Base-by-base conservation (phyloP, 2,329 filamentous ascomycete species). In the Rhynchosporium secalis region DNA sequence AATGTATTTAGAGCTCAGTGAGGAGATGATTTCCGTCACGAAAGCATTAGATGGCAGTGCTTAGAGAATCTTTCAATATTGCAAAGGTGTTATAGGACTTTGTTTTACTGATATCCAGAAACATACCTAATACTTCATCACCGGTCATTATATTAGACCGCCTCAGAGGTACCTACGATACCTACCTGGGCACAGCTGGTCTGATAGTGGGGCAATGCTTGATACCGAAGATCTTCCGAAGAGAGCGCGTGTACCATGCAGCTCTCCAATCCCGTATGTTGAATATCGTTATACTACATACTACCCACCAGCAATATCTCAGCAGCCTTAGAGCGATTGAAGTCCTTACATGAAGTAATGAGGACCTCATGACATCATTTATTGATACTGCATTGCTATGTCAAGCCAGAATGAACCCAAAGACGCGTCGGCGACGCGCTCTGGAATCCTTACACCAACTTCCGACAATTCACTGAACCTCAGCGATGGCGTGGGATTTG, bases 311-410 rank as follows among this genome's bases (percentile, higher is more conserved):
- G 33, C 56, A 38, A 33, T 6, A 51, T 59, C 36, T 48, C 36
- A 52, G 28, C 57, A 59, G 57, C 36, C 33, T 58, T 61, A 59
- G n/a, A 29, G 47, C 46, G 45, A 48, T 65, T 54, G 45, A 60
- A 56, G 63, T 58, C 46, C 56, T 58, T 67, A 13, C 58, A 62
- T 63, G 46, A 59, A 60, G 49, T 58, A 54, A 66, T 67, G 62
- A 60, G 29, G 65, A 56, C 65, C 68, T 68, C 64, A 73, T 72
- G 68, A 71, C 64, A 67, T 33, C 48, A 60, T 60, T 64, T 72
- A 72, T 71, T 57, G 62, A 67, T 73, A 73, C 64, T 62, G 48
- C 38, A 70, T 66, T 71, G 70, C 68, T 69, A 74, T 74, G 72
- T 72, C 62, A 66, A 67, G 63, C 62, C 72, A 69, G 67, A 61